Conservation (phyloP, 257 asterid species). For the Solanum arcanum region DNA sequence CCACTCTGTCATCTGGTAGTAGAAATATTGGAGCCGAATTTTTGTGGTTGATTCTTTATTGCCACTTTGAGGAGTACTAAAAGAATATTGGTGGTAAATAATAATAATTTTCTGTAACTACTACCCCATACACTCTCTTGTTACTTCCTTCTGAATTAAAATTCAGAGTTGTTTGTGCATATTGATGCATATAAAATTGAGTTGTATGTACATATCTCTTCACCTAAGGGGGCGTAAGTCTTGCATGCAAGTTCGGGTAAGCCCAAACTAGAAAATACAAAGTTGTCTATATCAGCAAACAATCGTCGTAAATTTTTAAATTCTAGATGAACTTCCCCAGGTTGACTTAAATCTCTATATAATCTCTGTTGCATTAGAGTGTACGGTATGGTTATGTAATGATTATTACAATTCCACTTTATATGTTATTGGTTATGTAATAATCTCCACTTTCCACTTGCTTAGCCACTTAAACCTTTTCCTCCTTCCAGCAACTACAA, state of each 20-base stretch:
- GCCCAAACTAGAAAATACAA: neutral
- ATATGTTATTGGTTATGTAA: neutral
- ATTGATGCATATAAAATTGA: neutral
- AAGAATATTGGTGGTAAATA: neutral
- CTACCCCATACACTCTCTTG: neutral
- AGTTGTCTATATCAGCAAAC: neutral
- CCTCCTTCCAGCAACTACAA: neutral
- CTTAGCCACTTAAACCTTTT: neutral
- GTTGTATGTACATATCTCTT: neutral
- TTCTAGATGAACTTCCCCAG: neutral
- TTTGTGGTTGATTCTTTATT: neutral
- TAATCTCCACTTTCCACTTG: neutral
- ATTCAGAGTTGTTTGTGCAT: neutral
- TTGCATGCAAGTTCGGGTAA: neutral
- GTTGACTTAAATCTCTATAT: neutral
- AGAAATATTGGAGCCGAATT: neutral
- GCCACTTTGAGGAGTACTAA: neutral
- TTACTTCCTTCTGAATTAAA: neutral
- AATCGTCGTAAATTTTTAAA: neutral
- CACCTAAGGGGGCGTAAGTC: neutral
- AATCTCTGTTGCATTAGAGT: neutral
- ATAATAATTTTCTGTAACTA: neutral
- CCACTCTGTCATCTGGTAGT: neutral
- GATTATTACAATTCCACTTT: neutral
- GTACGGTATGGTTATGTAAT: neutral